Evolutionary conservation across 805 yeast genomes (phyloP).

Genomic region (Ogataea minuta): DNA sequence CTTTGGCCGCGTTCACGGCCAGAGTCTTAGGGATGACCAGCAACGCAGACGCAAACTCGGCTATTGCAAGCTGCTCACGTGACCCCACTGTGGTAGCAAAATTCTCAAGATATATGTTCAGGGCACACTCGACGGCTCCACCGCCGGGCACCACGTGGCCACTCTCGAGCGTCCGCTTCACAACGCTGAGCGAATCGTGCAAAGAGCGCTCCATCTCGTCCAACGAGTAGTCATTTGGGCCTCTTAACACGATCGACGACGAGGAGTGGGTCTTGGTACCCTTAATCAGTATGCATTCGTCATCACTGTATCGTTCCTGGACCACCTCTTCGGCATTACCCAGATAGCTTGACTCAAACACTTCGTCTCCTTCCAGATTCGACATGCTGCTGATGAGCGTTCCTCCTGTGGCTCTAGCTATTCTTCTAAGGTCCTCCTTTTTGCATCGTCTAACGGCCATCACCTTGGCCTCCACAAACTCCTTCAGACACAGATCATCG

Average conservation of each 20-base stretch:
- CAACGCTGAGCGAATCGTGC: slow-evolving; percentile 92
- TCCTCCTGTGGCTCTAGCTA: slow-evolving; percentile 98
- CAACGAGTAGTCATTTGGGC: slow-evolving; percentile 89
- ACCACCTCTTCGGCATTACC: slow-evolving; percentile 90
- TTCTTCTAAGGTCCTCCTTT: slow-evolving; percentile 93
- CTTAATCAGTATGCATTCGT: slow-evolving; percentile 90
- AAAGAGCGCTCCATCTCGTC: slow-evolving; percentile 99
- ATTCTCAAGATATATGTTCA: slow-evolving; percentile 90
- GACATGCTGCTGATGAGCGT: slow-evolving; percentile 83
- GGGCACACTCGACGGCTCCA: slow-evolving; percentile 97
- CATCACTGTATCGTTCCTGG: slow-evolving; percentile 90
- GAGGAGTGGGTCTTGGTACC: slow-evolving; percentile 92
- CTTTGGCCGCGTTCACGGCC: slow-evolving; percentile 97
- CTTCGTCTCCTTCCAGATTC: slow-evolving; percentile 94
- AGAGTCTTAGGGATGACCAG: slow-evolving; percentile 93
- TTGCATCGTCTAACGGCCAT: slow-evolving; percentile 97
- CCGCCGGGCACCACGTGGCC: slow-evolving; percentile 98
- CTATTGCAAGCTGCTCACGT: slow-evolving; percentile 95
- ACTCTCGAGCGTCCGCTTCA: slow-evolving; percentile 91
- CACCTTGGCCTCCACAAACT: slow-evolving; percentile 85
- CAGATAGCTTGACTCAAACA: slow-evolving; percentile 77
- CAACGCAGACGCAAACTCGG: slow-evolving; percentile 91
- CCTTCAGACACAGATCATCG: slow-evolving; percentile 88
- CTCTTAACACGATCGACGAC: slow-evolving; percentile 88
- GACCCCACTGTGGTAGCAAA: slow-evolving; percentile 98